phyloP scores from a whole-genome alignment of 73 alveolate species.

The Urostyla sp. region DNA sequence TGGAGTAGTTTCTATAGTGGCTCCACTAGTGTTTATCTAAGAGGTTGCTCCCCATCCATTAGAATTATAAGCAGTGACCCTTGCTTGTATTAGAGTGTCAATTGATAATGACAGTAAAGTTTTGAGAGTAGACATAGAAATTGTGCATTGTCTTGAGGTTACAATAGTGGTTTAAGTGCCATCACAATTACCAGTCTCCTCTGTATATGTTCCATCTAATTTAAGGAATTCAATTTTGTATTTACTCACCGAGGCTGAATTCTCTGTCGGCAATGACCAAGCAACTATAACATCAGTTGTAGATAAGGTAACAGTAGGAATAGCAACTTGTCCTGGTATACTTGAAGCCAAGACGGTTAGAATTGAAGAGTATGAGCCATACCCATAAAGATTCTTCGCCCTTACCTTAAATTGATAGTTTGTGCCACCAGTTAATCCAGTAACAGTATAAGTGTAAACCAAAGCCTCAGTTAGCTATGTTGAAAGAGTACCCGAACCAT shows the following conservation, averaged over 20 bases:
- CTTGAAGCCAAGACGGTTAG: conserved; percentile 1
- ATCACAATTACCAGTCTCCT: conserved; percentile 25
- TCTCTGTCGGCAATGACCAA: conserved; percentile 51
- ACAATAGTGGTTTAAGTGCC: conserved; percentile 29
- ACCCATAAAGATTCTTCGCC: conserved; percentile 62
- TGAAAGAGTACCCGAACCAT: conserved; percentile 17
- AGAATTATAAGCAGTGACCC: conserved; percentile 41
- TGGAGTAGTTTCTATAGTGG: conserved; percentile 47
- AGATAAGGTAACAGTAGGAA: conserved; percentile 15
- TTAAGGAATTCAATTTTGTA: conserved; percentile 23
- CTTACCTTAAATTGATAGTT: conserved; percentile 56
- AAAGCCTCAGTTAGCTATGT: conserved; percentile 16
- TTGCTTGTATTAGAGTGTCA: conserved; percentile 37
- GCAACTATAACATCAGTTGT: not conserved
- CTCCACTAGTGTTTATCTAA: conserved; percentile 52
- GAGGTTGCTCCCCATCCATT: conserved; percentile 63
- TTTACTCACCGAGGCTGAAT: conserved; percentile 20
- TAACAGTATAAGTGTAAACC: conserved; percentile 4
- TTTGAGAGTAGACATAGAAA: conserved; percentile 29
- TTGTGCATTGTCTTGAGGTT: conserved; percentile 6
- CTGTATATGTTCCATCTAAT: not conserved
- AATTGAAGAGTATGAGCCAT: conserved; percentile 35
- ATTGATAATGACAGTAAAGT: not conserved
- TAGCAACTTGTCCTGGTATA: conserved; percentile 35
- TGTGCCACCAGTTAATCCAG: conserved; percentile 40